phyloP scores from a whole-genome alignment of 306 rosid genomes.

The Cicer judaicum region DNA sequence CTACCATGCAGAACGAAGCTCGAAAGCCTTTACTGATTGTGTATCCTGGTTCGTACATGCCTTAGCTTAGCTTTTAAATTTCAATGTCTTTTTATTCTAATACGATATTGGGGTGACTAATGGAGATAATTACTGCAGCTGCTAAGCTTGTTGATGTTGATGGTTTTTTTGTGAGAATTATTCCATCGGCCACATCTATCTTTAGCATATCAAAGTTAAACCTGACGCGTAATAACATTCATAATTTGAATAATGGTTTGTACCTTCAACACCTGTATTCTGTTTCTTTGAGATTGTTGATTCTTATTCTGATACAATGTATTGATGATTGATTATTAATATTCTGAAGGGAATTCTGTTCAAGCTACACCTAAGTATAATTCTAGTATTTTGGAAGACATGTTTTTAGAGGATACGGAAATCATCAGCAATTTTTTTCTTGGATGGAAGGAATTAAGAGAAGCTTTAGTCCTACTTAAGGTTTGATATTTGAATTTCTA shows the following conservation, averaged over 20 bases:
- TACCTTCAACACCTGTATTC: slow-evolving; percentile 21
- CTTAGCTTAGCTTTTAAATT: neutral
- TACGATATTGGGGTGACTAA: slow-evolving; percentile 9
- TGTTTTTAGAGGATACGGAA: slow-evolving; percentile 70
- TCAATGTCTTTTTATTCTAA: neutral
- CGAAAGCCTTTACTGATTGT: slow-evolving; percentile 75
- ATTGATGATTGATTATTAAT: slow-evolving; percentile 40
- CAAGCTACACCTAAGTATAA: slow-evolving; percentile 87
- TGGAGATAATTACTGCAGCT: slow-evolving; percentile 51
- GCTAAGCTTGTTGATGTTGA: slow-evolving; percentile 56
- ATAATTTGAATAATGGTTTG: slow-evolving; percentile 66
- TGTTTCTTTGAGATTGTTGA: slow-evolving; percentile 15
- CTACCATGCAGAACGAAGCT: slow-evolving; percentile 82
- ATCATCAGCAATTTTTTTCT: slow-evolving; percentile 55
- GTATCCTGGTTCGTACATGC: slow-evolving; percentile 68
- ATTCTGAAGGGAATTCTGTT: slow-evolving; percentile 55
- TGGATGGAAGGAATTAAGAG: slow-evolving; percentile 76
- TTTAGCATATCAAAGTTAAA: slow-evolving; percentile 66
- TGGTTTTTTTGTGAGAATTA: slow-evolving; percentile 62
- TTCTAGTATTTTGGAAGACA: slow-evolving; percentile 88
- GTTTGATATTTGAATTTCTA: slow-evolving; percentile 49
- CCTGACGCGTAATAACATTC: slow-evolving; percentile 73
- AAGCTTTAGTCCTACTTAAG: slow-evolving; percentile 76
- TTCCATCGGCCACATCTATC: slow-evolving; percentile 67
- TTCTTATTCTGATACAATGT: slow-evolving; percentile 18